phyloP scores from a whole-genome alignment of 805 yeast species.

The Ogataea allantospora region DNA sequence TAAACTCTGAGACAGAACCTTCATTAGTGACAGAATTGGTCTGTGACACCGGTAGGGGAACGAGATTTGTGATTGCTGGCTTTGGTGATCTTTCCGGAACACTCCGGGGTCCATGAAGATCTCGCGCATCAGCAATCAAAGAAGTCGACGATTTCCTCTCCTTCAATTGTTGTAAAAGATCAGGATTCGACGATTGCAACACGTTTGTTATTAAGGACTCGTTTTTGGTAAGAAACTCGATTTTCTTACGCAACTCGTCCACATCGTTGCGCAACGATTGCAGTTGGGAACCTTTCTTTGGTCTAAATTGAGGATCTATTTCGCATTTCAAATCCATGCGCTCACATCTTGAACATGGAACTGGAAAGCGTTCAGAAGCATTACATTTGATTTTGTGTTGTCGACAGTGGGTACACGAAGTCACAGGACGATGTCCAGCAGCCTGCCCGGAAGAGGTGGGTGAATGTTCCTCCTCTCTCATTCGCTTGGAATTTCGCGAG shows the following conservation, averaged over 20 bases:
- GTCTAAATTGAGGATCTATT: conserved; percentile 87
- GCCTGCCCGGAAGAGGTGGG: conserved; percentile 20
- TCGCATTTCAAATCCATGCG: conserved; percentile 79
- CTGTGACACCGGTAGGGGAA: conserved; percentile 18
- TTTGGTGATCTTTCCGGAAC: conserved; percentile 9
- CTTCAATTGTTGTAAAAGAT: conserved; percentile 3
- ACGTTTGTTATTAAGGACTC: conserved; percentile 69
- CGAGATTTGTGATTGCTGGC: conserved; percentile 21
- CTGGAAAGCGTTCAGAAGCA: conserved; percentile 79
- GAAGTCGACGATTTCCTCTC: conserved; percentile 1
- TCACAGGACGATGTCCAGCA: conserved; percentile 79
- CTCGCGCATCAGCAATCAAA: neutral
- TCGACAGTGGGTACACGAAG: conserved; percentile 91
- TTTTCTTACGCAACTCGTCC: conserved; percentile 71
- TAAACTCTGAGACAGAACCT: conserved; percentile 55
- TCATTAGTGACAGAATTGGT: conserved; percentile 21
- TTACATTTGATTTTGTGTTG: conserved; percentile 94
- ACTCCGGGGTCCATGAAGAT: neutral
- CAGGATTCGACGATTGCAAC: conserved; percentile 37
- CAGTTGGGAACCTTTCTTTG: conserved; percentile 88
- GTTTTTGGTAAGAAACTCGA: conserved; percentile 62
- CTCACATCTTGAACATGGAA: conserved; percentile 79
- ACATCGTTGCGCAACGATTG: conserved; percentile 83
- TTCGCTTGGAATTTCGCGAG: conserved; percentile 1
- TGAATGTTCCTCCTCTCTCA: conserved; percentile 14